These are phyloP conservation scores for Aspergillus hortae DNA, from an alignment of 2,329 filamentous ascomycete species.

Conservation along the genomic window DNA sequence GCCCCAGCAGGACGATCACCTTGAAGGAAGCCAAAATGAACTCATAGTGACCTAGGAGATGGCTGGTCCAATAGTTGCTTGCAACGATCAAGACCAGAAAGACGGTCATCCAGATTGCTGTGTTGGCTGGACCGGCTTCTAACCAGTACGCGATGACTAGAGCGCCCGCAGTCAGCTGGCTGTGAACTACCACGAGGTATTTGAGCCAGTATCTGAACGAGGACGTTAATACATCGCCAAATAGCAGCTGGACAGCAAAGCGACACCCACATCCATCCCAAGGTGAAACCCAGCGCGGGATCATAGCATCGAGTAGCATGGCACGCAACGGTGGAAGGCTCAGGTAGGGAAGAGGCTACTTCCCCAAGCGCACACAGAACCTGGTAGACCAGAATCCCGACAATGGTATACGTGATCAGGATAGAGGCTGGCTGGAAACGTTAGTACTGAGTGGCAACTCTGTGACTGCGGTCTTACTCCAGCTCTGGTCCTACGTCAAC, in stretches of 20 bases:
- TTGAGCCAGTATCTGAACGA: constrained; percentile 57
- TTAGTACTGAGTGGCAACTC: background rate
- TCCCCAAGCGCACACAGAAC: constrained; percentile 80
- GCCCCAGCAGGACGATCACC: constrained; percentile 61
- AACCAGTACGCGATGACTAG: constrained; percentile 79
- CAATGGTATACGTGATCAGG: constrained; percentile 42
- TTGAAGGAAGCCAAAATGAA: constrained; percentile 62
- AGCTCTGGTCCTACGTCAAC: constrained; percentile 21
- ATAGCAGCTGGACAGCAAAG: constrained; percentile 5
- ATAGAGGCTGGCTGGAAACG: constrained; percentile 35
- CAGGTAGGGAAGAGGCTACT: constrained; percentile 79
- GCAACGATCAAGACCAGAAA: constrained; percentile 60
- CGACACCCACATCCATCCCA: constrained; percentile 62
- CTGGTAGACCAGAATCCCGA: constrained; percentile 63
- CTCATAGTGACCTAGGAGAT: constrained; percentile 66
- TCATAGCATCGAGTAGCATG: constrained; percentile 78
- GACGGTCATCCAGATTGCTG: constrained; percentile 74
- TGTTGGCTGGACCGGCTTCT: constrained; percentile 61
- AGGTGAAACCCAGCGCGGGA: constrained; percentile 73
- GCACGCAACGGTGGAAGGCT: constrained; percentile 74
- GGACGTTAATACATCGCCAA: background rate
- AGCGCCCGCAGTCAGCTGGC: constrained; percentile 77
- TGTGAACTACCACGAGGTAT: constrained; percentile 82
- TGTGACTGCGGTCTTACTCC: constrained; percentile 28
- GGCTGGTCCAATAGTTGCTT: constrained; percentile 69